Conservation (phyloP, 345 rosid genomes). For the Litchi chinensis region DNA sequence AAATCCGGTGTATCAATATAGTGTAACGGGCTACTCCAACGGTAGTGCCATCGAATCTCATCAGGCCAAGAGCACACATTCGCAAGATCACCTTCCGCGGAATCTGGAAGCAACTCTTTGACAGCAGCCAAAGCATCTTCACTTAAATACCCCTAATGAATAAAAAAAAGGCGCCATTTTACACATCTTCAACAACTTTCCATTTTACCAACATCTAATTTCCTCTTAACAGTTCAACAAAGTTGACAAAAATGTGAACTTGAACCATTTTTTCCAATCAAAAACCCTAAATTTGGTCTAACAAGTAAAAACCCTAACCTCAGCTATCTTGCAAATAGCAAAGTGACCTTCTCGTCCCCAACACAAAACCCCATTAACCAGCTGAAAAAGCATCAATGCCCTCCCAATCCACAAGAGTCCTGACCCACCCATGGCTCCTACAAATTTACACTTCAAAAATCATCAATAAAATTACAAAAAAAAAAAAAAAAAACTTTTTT, state of each 20-base stretch:
- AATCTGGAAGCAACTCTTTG: constrained; percentile 71
- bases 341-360: constrained; percentile 94
- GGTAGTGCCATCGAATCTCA: constrained; percentile 62
- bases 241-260: background rate
- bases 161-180: background rate
- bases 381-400: constrained; percentile 49
- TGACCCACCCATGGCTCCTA: constrained; percentile 30
- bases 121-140: constrained; percentile 69
- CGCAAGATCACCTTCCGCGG: constrained; percentile 84
- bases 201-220: background rate
- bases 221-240: background rate
- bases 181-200: constrained; percentile 8
- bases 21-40: constrained; percentile 88
- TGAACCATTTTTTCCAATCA: background rate
- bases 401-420: constrained; percentile 45
- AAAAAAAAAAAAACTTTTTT: no score
- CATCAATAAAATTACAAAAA: background rate
- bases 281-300: background rate
- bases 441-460: background rate
- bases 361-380: constrained; percentile 52
- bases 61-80: constrained; percentile 94
- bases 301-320: constrained; percentile 40
- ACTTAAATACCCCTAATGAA: constrained; percentile 58
- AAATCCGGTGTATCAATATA: constrained; percentile 93
- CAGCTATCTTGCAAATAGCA: constrained; percentile 80